Conservation (phyloP, 2,329 filamentous ascomycete species). For the Sporothrix humicola region DNA sequence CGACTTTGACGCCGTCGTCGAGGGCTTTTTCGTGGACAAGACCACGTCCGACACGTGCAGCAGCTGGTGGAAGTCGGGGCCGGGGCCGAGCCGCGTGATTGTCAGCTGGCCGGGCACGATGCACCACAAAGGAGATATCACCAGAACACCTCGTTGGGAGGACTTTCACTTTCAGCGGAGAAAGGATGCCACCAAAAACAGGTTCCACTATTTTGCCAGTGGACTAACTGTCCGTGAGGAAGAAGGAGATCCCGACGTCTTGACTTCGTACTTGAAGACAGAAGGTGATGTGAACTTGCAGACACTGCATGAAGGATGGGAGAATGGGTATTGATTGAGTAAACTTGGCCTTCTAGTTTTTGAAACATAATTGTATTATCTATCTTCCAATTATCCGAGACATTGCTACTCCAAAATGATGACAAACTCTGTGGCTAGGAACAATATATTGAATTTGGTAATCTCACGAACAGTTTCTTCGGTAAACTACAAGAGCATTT, state of each 20-base stretch:
- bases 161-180: conserved; percentile 33
- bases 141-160: conserved; percentile 34
- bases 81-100: conserved; percentile 21
- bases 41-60: conserved; percentile 35
- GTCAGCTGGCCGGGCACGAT: conserved; percentile 37
- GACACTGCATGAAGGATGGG: conserved; percentile 30
- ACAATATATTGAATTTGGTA: too few relatives aligned
- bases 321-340: conserved; percentile 25
- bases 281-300: background rate
- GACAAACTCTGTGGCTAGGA: too few relatives aligned
- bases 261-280: conserved; percentile 18
- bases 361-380: too few relatives aligned
- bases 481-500: too few relatives aligned
- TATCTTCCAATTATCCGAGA: too few relatives aligned
- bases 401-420: too few relatives aligned
- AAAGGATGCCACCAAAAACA: background rate
- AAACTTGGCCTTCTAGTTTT: too few relatives aligned
- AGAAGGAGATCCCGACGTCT: background rate
- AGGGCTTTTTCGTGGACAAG: conserved; percentile 34
- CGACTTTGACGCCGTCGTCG: conserved; percentile 37
- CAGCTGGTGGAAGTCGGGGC: conserved; percentile 38
- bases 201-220: conserved; percentile 33
- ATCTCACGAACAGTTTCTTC: too few relatives aligned
- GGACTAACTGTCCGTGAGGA: conserved; percentile 30
- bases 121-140: conserved; percentile 28